Conservation (phyloP, 2,329 filamentous ascomycete species). For the Ramichloridium luteum region DNA sequence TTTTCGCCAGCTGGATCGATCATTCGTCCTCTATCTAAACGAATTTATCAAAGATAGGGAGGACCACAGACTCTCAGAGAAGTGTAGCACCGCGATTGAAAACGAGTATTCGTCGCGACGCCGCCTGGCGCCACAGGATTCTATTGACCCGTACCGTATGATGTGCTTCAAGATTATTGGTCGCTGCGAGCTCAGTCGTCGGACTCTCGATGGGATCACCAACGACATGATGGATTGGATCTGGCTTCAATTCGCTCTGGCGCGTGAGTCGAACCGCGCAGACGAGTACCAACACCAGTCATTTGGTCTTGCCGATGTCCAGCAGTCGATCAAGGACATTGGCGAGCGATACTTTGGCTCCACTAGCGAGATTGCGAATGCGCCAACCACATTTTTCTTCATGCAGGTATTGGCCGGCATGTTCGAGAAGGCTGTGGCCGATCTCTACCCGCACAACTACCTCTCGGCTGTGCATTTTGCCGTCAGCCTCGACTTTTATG, state of each 20-base stretch:
- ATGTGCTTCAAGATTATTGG: slow-evolving; percentile 97
- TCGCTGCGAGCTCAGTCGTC: slow-evolving; percentile 49
- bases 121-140: slow-evolving; percentile 72
- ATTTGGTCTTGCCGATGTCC: slow-evolving; percentile 56
- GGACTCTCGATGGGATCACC: slow-evolving; percentile 45
- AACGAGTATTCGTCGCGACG: slow-evolving; percentile 79
- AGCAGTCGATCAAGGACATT: slow-evolving; percentile 73
- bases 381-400: slow-evolving; percentile 85
- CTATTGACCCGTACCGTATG: slow-evolving; percentile 88
- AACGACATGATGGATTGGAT: slow-evolving; percentile 55
- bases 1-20: slow-evolving; percentile 82
- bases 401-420: slow-evolving; percentile 81
- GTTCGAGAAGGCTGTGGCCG: slow-evolving; percentile 87
- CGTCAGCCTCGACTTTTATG: slow-evolving; percentile 78
- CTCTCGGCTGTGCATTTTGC: slow-evolving; percentile 92
- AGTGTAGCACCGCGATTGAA: slow-evolving; percentile 75
- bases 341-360: slow-evolving; percentile 84
- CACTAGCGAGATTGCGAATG: slow-evolving; percentile 63
- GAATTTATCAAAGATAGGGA: slow-evolving; percentile 60
- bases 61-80: slow-evolving; percentile 64
- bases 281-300: slow-evolving; percentile 52
- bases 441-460: slow-evolving; percentile 83
- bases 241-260: slow-evolving; percentile 53
- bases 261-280: slow-evolving; percentile 47
- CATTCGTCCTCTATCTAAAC: slow-evolving; percentile 77